phyloP scores from a whole-genome alignment of 2,329 filamentous ascomycete species.

The Diaporthe amygdali region DNA sequence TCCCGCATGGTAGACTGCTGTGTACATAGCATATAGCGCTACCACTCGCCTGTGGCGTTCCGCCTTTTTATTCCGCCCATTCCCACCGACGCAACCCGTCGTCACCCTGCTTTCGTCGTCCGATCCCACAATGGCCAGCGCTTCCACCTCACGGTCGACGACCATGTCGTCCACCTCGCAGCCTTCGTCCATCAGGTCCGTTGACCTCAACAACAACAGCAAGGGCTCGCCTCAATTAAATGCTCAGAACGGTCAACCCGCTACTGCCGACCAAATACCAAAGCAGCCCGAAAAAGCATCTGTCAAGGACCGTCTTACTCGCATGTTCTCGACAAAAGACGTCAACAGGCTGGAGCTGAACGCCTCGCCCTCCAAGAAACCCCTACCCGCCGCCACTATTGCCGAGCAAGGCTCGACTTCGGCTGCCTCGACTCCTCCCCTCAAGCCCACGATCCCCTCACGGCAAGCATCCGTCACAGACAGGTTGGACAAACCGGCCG shows the following conservation, averaged over 20 bases:
- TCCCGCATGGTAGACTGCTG: background rate
- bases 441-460: constrained; percentile 31
- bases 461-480: constrained; percentile 52
- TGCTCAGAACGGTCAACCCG: constrained; percentile 44
- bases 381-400: constrained; percentile 9
- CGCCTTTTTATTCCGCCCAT: background rate
- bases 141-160: constrained; percentile 38
- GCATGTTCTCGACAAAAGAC: constrained; percentile 70
- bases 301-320: constrained; percentile 67
- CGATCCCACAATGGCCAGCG: constrained; percentile 36
- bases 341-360: constrained; percentile 36
- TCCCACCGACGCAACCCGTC: background rate
- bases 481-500: constrained; percentile 34
- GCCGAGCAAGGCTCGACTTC: constrained; percentile 30
- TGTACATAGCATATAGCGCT: background rate
- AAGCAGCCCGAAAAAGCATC: constrained; percentile 59
- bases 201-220: constrained; percentile 47
- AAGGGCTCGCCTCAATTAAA: constrained; percentile 45
- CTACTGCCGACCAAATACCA: constrained; percentile 37
- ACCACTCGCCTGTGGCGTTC: background rate
- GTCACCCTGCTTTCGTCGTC: background rate
- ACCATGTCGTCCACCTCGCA: constrained; percentile 53
- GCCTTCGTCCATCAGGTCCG: constrained; percentile 54
- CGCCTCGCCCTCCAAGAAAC: constrained; percentile 22
- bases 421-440: constrained; percentile 38